Evolutionary conservation across 345 rosid species (phyloP), one percentile per base, ranked within the genome.

Genomic region (Pelargonium nanum): DNA sequence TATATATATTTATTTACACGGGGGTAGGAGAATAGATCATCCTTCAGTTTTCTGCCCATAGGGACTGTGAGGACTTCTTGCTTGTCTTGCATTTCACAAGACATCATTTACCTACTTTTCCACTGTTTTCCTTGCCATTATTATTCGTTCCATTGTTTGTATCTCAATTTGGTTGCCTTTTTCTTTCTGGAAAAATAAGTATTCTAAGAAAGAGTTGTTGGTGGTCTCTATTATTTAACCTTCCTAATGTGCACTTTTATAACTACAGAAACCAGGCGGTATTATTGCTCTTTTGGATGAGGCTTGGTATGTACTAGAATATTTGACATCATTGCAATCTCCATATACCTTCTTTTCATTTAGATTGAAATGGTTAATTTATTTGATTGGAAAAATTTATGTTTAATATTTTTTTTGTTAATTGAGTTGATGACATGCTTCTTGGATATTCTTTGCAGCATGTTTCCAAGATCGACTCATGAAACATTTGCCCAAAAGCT

Each of bases 391-490:
- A 40, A 40, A 40, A 8, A 6, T 30, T 34, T 34, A 3, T 10
- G n/a, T 34, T 26, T 66, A 53, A 30, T 58, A 57, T 59, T 12
- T 57, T 58, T 26, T 53, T 32, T 61, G 53, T 58, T 54, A 54
- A 55, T 16, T 70, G 40, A 64, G 56, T 58, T 61, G 24, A 62
- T 68, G 75, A 67, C 55, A 22, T 30, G 25, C 28, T 17, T 60
- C 65, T 23, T 63, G 21, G 60, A 65, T 68, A 50, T 64, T 53
- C 71, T 70, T 63, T 83, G 63, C 74, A 93, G 99, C 62, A 93
- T 93, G 97, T 89, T 93, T 65, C 99, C 99, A 57, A 85, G 88
- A 81, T 93, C 99, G 62, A 93, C 99, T 24, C 78, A 93, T 71
- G 99, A 93, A 58, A 93, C 99, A 66, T 88, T 93, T 79, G 91